phyloP scores from a whole-genome alignment of 1,284 basidiomycete species.

The Agaricales sp. region DNA sequence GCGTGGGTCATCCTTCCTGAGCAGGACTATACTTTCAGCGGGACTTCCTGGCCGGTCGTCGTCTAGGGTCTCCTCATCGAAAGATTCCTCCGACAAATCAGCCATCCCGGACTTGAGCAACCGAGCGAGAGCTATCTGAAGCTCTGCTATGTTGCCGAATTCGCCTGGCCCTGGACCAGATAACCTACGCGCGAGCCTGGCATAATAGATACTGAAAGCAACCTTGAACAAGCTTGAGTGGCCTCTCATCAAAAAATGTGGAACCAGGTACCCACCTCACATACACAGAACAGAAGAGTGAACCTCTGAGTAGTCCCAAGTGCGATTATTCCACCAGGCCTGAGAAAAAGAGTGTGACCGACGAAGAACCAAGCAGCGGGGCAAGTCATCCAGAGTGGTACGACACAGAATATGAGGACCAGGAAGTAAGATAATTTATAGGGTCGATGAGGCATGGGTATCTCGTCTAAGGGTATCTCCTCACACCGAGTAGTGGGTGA shows the following conservation, averaged over 20 bases:
- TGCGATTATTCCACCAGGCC: constrained; percentile 30
- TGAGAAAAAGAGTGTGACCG: constrained; percentile 33
- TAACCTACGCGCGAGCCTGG: constrained; percentile 42
- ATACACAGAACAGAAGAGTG: constrained; percentile 39
- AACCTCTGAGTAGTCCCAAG: constrained; percentile 27
- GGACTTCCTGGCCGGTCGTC: constrained; percentile 48
- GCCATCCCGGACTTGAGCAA: constrained; percentile 49
- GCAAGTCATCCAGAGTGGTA: constrained; percentile 61
- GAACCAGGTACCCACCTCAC: constrained; percentile 36
- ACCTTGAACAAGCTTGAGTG: constrained; percentile 31
- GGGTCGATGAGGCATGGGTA: constrained; percentile 21
- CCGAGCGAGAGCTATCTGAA: constrained; percentile 48
- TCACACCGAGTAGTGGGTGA: constrained; percentile 14
- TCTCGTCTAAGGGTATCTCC: constrained; percentile 22
- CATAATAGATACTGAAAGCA: constrained; percentile 70
- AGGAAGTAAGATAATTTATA: constrained; percentile 46
- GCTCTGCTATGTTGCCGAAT: constrained; percentile 38
- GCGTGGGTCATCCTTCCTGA: constrained; percentile 56
- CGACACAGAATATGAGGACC: constrained; percentile 46
- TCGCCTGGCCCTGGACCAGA: constrained; percentile 38
- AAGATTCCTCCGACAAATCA: constrained; percentile 36
- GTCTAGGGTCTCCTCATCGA: constrained; percentile 45
- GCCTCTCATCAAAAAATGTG: not conserved
- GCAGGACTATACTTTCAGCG: constrained; percentile 42
- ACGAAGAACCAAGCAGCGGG: constrained; percentile 67